These are phyloP conservation scores for Cardamine resedifolia DNA, from an alignment of 345 rosid species.

Conservation along the genomic window DNA sequence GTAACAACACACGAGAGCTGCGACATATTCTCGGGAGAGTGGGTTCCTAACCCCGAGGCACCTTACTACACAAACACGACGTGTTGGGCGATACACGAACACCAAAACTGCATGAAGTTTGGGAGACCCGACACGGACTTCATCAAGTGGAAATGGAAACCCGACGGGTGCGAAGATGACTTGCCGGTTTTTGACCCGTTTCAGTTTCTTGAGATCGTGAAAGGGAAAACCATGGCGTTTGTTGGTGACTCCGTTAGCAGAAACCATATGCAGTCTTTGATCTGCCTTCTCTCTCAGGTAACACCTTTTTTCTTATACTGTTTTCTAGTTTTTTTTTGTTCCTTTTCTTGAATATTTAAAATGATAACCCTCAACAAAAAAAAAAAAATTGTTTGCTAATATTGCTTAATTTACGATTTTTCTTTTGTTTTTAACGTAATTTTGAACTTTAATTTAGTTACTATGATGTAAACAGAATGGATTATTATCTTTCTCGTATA, in stretches of 20 bases:
- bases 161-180: constrained; percentile 56
- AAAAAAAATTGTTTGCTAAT: not conserved
- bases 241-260: constrained; percentile 88
- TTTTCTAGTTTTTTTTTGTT: not conserved
- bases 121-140: constrained; percentile 77
- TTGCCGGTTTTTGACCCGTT: constrained; percentile 68
- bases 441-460: not conserved
- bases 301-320: not conserved
- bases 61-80: constrained; percentile 88
- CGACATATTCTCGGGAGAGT: constrained; percentile 77
- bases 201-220: constrained; percentile 65
- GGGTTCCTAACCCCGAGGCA: constrained; percentile 69
- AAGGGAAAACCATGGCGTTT: constrained; percentile 79
- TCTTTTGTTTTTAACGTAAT: not conserved
- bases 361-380: not conserved
- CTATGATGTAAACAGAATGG: not conserved
- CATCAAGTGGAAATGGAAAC: constrained; percentile 84
- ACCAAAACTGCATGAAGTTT: constrained; percentile 91
- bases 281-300: constrained; percentile 92
- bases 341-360: not conserved
- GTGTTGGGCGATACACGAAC: constrained; percentile 96
- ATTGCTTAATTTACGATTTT: not conserved
- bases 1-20: constrained; percentile 31
- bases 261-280: constrained; percentile 97
- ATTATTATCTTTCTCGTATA: too few relatives aligned